phyloP scores from a whole-genome alignment of 2,329 filamentous ascomycete species.

The Penicillium decumbens region DNA sequence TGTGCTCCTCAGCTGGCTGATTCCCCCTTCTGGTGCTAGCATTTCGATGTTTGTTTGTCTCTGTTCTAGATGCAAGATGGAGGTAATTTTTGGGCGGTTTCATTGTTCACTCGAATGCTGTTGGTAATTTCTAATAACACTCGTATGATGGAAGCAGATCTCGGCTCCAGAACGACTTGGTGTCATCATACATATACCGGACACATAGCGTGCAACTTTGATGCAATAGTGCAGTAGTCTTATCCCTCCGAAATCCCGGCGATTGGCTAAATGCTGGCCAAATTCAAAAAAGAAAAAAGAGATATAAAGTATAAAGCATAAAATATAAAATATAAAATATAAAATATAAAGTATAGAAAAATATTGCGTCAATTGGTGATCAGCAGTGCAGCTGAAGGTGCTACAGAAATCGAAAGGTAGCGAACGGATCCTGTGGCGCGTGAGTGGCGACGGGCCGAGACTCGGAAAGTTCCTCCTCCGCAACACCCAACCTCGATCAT shows the following conservation, averaged over 20 bases:
- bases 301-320: no score
- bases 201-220: conserved; percentile 5
- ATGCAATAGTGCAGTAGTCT: conserved; percentile 13
- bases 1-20: conserved; percentile 17
- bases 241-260: neutral
- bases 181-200: conserved; percentile 13
- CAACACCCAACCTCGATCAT: conserved; percentile 1
- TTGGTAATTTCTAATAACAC: conserved; percentile 17
- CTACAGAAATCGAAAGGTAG: neutral
- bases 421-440: neutral
- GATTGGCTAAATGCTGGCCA: neutral
- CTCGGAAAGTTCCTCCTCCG: conserved; percentile 19
- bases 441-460: conserved; percentile 18
- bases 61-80: conserved; percentile 17
- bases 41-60: conserved; percentile 4
- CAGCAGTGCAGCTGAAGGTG: neutral
- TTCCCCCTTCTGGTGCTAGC: conserved; percentile 14
- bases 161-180: neutral
- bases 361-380: neutral
- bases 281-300: neutral
- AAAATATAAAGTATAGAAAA: neutral
- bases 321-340: no score
- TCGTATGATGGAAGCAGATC: neutral
- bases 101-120: conserved; percentile 1
- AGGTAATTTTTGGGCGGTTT: conserved; percentile 10